Conservation (phyloP, 139 green algal species). For the Mesostigma viride region DNA sequence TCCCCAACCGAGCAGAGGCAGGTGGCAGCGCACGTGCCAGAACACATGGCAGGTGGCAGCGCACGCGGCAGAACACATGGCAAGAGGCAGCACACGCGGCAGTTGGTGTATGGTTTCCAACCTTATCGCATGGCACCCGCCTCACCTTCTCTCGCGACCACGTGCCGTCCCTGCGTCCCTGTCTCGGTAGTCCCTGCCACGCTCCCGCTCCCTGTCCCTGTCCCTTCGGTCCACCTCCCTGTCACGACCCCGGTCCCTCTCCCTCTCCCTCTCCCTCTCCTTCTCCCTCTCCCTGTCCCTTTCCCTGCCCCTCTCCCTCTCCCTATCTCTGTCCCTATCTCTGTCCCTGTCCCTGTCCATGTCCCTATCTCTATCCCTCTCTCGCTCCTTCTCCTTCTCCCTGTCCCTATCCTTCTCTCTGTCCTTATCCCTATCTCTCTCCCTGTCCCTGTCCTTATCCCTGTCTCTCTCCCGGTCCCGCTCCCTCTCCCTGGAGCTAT, state of each 20-base stretch:
- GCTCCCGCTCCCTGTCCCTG: not conserved
- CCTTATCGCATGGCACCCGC: not conserved
- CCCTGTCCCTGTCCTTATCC: not conserved
- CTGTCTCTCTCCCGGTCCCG: not conserved
- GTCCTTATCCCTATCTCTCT: constrained; percentile 3
- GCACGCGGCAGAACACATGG: too few species aligned
- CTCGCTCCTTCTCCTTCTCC: constrained; percentile 8
- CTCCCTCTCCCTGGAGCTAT: not conserved
- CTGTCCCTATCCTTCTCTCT: not conserved
- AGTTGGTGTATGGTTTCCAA: not conserved
- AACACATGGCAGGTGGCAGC: too few species aligned
- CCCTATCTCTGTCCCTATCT: constrained; percentile 4
- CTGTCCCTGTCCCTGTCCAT: constrained; percentile 6
- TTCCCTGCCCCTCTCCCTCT: not conserved
- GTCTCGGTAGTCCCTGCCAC: not conserved
- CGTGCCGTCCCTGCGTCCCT: not conserved
- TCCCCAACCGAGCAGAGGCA: too few species aligned
- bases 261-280: not conserved
- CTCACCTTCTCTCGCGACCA: not conserved
- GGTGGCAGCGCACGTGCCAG: too few species aligned
- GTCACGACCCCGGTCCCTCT: not conserved
- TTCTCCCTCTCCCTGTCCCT: not conserved
- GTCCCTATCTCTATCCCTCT: constrained; percentile 12
- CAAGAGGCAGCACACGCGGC: not conserved
- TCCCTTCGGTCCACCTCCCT: not conserved